Evolutionary conservation across 169 alveolate genomes (phyloP).

Genomic region (Blepharisma undulans): DNA sequence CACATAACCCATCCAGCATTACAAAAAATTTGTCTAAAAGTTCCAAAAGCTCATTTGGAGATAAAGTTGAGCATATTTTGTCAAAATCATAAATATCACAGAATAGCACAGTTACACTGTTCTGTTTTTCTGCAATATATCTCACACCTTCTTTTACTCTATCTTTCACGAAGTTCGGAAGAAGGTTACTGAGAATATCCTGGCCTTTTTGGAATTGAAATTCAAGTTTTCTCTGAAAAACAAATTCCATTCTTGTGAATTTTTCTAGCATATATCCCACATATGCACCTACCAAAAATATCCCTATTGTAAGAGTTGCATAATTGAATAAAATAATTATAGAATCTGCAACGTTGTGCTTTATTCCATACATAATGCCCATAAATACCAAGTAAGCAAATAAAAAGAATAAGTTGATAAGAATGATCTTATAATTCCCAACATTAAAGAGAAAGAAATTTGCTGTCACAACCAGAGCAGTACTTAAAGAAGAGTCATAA

Average conservation of each 20-base stretch:
- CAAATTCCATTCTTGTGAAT: neutral
- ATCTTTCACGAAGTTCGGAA: slow-evolving; percentile 85
- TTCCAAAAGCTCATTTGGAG: slow-evolving; percentile 39
- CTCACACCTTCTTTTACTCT: slow-evolving; percentile 76
- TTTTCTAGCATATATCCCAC: slow-evolving; percentile 27
- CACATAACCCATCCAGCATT: slow-evolving; percentile 26
- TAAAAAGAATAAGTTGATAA: slow-evolving; percentile 1
- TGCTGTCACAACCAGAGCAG: slow-evolving; percentile 2
- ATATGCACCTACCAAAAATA: neutral
- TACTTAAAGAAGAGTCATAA: slow-evolving; percentile 35
- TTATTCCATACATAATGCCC: neutral
- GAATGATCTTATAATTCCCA: neutral
- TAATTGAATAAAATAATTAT: slow-evolving; percentile 14
- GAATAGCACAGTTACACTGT: slow-evolving; percentile 94
- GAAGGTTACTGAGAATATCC: slow-evolving; percentile 69
- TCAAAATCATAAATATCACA: slow-evolving; percentile 97
- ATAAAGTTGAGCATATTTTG: slow-evolving; percentile 64
- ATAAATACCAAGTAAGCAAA: slow-evolving; percentile 13
- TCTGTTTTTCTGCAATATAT: slow-evolving; percentile 87
- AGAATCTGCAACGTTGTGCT: neutral
- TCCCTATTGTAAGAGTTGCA: slow-evolving; percentile 7
- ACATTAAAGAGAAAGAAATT: slow-evolving; percentile 33
- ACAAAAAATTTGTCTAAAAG: slow-evolving; percentile 28
- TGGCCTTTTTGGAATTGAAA: slow-evolving; percentile 44
- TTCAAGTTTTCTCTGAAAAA: slow-evolving; percentile 36